phyloP scores from a whole-genome alignment of 2,329 filamentous ascomycete species.

The Sphaceloma murrayae region DNA sequence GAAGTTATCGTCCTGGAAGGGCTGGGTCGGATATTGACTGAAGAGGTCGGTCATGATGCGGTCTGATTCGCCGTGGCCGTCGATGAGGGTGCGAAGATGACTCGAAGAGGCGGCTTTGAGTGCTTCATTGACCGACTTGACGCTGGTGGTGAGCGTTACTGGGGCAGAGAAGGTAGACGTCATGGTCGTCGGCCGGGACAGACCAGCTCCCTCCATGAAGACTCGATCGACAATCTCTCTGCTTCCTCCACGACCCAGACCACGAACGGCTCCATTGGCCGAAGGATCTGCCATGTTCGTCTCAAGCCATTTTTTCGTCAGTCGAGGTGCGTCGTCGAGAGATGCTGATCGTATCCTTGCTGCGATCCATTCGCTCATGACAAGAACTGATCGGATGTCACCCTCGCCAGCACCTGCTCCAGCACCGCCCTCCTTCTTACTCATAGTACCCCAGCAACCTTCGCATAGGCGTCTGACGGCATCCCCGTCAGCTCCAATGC shows the following conservation, averaged over 20 bases:
- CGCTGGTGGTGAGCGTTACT: conserved; percentile 21
- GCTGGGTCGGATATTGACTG: conserved; percentile 70
- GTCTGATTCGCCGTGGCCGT: conserved; percentile 69
- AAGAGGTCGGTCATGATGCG: conserved; percentile 78
- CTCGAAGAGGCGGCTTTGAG: conserved; percentile 64
- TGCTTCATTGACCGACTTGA: conserved; percentile 60
- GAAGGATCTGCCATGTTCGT: conserved; percentile 57
- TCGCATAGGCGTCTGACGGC: conserved; percentile 79
- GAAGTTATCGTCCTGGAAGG: conserved; percentile 87
- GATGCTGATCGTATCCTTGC: conserved; percentile 48
- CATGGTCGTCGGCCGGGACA: conserved; percentile 44
- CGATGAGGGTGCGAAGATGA: conserved; percentile 63
- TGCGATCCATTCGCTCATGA: conserved; percentile 79
- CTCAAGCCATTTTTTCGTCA: conserved; percentile 72
- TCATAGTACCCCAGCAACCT: conserved; percentile 69
- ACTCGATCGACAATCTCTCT: conserved; percentile 70
- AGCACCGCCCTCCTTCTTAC: conserved; percentile 51
- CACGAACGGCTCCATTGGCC: conserved; percentile 61
- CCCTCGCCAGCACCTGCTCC: conserved; percentile 55
- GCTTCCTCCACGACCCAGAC: conserved; percentile 59
- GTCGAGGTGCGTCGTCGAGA: conserved; percentile 32
- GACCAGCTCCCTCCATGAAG: conserved; percentile 70
- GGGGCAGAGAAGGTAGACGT: conserved; percentile 21
- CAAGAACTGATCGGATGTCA: conserved; percentile 74
- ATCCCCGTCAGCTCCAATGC: conserved; percentile 78